Conservation (phyloP, 164 flowering plant genomes). For the Aristolochia californica region DNA sequence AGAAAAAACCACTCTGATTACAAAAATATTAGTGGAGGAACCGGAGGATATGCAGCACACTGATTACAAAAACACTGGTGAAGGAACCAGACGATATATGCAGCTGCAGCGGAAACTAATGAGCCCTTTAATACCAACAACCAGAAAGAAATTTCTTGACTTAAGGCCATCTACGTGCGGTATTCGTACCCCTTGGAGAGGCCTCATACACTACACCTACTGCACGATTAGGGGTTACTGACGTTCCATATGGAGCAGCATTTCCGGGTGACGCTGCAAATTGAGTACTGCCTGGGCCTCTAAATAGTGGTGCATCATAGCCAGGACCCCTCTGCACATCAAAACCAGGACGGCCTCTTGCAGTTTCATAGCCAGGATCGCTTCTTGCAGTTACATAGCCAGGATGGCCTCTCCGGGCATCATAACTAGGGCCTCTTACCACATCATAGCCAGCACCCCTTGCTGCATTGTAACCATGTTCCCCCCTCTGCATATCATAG, state of each 20-base stretch:
- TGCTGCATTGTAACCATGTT: background rate
- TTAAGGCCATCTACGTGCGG: background rate
- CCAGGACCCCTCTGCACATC: conserved; percentile 1
- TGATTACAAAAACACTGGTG: too few species aligned
- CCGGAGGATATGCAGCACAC: too few species aligned
- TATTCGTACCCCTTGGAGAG: background rate
- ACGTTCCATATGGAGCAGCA: conserved; percentile 4
- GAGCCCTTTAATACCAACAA: too few species aligned
- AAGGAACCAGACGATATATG: too few species aligned
- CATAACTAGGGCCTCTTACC: conserved; percentile 1
- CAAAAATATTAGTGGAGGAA: too few species aligned
- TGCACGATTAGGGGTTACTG: conserved; percentile 2
- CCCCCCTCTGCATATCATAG: too few species aligned
- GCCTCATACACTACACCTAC: background rate
- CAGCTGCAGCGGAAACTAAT: too few species aligned
- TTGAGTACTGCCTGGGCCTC: conserved; percentile 5
- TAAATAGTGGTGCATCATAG: background rate
- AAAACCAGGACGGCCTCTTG: conserved; percentile 4
- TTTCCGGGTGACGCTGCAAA: background rate
- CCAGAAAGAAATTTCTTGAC: background rate
- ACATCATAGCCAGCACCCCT: conserved; percentile 6
- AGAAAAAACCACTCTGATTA: too few species aligned
- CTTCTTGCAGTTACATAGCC: background rate
- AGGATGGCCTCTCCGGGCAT: background rate
- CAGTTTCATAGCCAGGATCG: conserved; percentile 1